Evolutionary conservation across 176 grass and related monocot genomes (phyloP).

Genomic region (Urochloa ruziziensis): DNA sequence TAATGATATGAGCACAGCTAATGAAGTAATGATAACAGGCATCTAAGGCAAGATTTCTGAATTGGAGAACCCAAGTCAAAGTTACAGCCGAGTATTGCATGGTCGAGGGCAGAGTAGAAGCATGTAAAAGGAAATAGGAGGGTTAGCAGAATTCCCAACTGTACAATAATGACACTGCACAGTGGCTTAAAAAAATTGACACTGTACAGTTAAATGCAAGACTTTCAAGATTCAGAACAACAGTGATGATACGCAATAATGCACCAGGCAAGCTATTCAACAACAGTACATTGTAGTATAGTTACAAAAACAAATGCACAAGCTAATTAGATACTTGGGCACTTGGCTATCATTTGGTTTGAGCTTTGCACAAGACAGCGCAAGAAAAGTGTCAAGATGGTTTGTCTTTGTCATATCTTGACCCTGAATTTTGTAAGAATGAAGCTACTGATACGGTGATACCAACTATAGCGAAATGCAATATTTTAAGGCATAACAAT

Average conservation of each 20-base stretch:
- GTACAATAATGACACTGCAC: background rate
- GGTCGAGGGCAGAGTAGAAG: background rate
- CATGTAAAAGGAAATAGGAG: background rate
- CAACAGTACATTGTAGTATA: background rate
- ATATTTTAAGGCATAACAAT: background rate
- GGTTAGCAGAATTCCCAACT: background rate
- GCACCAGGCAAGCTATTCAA: background rate
- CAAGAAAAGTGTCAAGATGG: background rate
- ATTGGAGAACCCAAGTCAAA: background rate
- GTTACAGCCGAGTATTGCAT: background rate
- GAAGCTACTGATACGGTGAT: background rate
- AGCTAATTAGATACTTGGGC: background rate
- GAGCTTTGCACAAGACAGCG: background rate
- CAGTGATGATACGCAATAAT: background rate
- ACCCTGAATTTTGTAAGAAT: background rate
- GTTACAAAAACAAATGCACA: background rate
- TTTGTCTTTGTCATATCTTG: background rate
- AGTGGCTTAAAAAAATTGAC: too few species aligned
- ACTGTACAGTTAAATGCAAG: background rate
- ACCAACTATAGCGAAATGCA: background rate
- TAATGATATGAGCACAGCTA: background rate
- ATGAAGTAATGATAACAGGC: background rate
- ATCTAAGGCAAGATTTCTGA: conserved; percentile 5
- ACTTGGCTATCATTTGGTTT: background rate
- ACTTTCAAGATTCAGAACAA: background rate